These are phyloP conservation scores for Chaetomiaceae sp. DNA, from an alignment of 2,329 filamentous ascomycete genomes.

Conservation along the genomic window DNA sequence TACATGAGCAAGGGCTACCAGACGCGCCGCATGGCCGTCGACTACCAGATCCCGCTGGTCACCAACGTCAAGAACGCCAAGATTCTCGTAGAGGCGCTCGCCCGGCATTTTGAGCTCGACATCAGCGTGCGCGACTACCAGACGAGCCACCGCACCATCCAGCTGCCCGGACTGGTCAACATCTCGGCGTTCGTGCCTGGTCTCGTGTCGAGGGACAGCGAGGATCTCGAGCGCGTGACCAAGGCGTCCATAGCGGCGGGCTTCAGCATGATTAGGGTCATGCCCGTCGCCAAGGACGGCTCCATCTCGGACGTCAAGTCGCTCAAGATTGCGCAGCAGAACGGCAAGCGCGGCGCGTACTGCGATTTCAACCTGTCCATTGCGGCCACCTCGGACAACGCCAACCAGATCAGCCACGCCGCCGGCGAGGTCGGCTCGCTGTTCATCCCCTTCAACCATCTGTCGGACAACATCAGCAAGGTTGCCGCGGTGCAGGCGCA, in stretches of 20 bases:
- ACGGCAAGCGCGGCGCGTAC: slow-evolving; percentile 59
- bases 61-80: slow-evolving; percentile 99
- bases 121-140: slow-evolving; percentile 83
- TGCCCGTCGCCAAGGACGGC: slow-evolving; percentile 67
- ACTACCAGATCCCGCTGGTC: slow-evolving; percentile 91
- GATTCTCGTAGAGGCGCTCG: slow-evolving; percentile 89
- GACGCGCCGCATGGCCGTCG: slow-evolving; percentile 94
- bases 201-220: slow-evolving; percentile 56
- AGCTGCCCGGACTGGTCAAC: slow-evolving; percentile 70
- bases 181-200: slow-evolving; percentile 75
- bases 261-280: slow-evolving; percentile 74
- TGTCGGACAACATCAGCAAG: slow-evolving; percentile 78
- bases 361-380: slow-evolving; percentile 80
- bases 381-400: slow-evolving; percentile 65
- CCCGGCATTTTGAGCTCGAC: slow-evolving; percentile 78
- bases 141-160: slow-evolving; percentile 73
- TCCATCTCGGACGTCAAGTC: slow-evolving; percentile 66
- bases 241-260: slow-evolving; percentile 68
- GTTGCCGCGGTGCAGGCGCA: slow-evolving; percentile 72
- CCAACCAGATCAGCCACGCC: slow-evolving; percentile 67
- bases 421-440: slow-evolving; percentile 70
- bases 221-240: slow-evolving; percentile 63
- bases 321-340: slow-evolving; percentile 66
- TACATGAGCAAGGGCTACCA: slow-evolving; percentile 98
- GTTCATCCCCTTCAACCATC: slow-evolving; percentile 76